Base-by-base conservation (phyloP, 2,329 filamentous ascomycete species). In the Alternaria sp. region DNA sequence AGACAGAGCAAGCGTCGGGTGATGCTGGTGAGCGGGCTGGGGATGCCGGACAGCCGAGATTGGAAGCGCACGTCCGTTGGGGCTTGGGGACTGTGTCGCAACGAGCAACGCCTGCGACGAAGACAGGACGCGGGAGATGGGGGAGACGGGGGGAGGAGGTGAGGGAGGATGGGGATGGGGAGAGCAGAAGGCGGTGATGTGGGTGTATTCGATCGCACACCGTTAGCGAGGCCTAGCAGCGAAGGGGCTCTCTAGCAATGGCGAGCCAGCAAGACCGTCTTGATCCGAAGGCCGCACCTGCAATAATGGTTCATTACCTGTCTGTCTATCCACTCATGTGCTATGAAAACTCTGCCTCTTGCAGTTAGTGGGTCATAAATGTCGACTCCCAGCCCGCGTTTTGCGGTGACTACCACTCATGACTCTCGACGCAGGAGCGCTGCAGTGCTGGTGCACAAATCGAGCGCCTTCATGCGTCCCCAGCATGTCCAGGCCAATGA, bases 381-480 rank as follows among this genome's bases (percentile, higher is more conserved):
- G 54, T 52, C 55, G 26, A 51, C 54, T 57, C 56, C 55, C 57
- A 64, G 61, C 51, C 62, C 64, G 65, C 61, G 64, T 53, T 43
- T 60, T 62, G 66, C 65, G 64, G 64, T 61, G 47, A 51, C 59
- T 60, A 53, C 66, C 65, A 69, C 56, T 64, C 66, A 72, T 69
- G 66, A 67, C 67, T 59, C 64, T 38, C 59, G 60, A 60, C 63
- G 43, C 53, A 52, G 53, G 53, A 57, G 46, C 59, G 61, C 59
- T 63, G 59, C 69, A 63, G 53, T 44, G 54, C 53, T 63, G 65
- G 72, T 70, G 71, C 72, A 73, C 71, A 67, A 68, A 58, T 66
- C 47, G 51, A 57, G 43, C 55, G 22, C 43, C 34, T 28, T 32
- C 30, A 20, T 44, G 65, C 64, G 65, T 63, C 64, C 62, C 39